Conservation (phyloP, 768 basidiomycete genomes). For the Naematelia aurantialba region DNA sequence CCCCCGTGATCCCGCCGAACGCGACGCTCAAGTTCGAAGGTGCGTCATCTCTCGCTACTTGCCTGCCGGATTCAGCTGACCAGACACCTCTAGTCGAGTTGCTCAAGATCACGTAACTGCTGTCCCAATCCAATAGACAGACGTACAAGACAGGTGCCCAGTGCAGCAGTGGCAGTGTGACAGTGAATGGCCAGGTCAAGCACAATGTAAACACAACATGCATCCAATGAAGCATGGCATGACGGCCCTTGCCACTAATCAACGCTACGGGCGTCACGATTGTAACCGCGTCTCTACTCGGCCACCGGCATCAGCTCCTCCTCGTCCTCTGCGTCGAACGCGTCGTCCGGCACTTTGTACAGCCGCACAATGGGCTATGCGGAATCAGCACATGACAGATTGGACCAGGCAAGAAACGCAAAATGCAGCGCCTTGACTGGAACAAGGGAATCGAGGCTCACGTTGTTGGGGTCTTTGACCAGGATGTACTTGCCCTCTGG, state of each 20-base stretch:
- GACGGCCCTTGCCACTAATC: neutral
- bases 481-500: constrained; percentile 97
- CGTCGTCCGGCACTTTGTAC: constrained; percentile 81
- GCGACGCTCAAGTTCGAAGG: constrained; percentile 49
- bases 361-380: constrained; percentile 89
- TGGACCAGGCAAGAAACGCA: neutral
- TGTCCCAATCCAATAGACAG: too few relatives aligned
- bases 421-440: neutral
- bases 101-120: constrained; percentile 42
- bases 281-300: too few relatives aligned
- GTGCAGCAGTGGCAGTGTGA: too few relatives aligned
- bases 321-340: constrained; percentile 63
- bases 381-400: neutral
- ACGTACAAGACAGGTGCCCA: too few relatives aligned
- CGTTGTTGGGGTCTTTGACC: constrained; percentile 97
- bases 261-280: too few relatives aligned
- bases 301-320: constrained; percentile 32
- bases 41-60: constrained; percentile 10
- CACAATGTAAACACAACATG: neutral
- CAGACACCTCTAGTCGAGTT: constrained; percentile 28
- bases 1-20: constrained; percentile 50
- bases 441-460: constrained; percentile 51
- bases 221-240: neutral
- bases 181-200: too few relatives aligned
- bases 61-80: neutral